Conservation (phyloP, 257 asterid genomes). For the Lantana camara region DNA sequence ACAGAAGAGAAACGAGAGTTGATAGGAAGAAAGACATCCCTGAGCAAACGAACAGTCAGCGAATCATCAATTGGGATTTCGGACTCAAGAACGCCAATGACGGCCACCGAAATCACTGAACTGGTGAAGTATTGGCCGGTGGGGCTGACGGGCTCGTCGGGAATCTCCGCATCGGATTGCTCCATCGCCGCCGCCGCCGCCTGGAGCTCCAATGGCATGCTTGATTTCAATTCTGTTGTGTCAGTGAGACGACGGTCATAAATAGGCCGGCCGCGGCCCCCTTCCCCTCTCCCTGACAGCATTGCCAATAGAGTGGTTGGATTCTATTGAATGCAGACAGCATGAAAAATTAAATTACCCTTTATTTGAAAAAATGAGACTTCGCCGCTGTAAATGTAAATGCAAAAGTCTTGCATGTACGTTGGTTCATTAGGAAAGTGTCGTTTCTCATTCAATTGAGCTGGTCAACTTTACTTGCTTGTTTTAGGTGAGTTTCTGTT, state of each 20-base stretch:
- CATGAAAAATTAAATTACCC: too few species aligned
- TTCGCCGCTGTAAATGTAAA: too few species aligned
- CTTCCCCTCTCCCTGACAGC: not conserved
- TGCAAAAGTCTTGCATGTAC: too few species aligned
- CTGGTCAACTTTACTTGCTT: too few species aligned
- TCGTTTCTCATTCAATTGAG: too few species aligned
- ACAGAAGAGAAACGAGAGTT: slow-evolving; percentile 57
- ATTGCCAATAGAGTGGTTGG: not conserved
- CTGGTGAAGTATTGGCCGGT: slow-evolving; percentile 53
- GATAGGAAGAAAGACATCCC: slow-evolving; percentile 44
- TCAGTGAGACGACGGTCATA: not conserved
- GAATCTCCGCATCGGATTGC: slow-evolving; percentile 7
- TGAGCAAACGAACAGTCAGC: slow-evolving; percentile 23
- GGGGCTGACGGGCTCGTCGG: slow-evolving; percentile 43
- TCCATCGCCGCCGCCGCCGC: slow-evolving; percentile 7
- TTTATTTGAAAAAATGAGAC: too few species aligned
- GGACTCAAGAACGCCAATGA: slow-evolving; percentile 44
- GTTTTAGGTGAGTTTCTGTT: too few species aligned
- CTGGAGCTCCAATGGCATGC: not conserved
- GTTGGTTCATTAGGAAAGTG: too few species aligned
- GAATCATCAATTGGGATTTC: slow-evolving; percentile 44
- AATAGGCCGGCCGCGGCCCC: not conserved
- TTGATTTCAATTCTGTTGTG: not conserved
- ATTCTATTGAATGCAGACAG: not conserved
- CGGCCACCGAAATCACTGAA: slow-evolving; percentile 46